A percentile compares a stretch with the other conserved stretches of the same genome.
These are phyloP conservation scores for Fragaria nilgerrensis DNA, from an alignment of 306 rosid species.

Conservation along the genomic window DNA sequence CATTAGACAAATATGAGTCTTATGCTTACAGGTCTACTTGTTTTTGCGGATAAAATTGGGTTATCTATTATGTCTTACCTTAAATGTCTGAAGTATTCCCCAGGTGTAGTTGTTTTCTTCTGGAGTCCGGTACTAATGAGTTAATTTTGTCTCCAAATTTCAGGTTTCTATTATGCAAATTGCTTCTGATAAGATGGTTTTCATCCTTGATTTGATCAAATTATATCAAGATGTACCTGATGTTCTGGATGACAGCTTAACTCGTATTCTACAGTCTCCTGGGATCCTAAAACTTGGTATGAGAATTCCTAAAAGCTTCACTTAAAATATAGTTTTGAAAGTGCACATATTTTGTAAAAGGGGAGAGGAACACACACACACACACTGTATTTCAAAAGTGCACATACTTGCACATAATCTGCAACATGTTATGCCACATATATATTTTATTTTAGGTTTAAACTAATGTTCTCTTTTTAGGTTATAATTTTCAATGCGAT, in stretches of 20 bases:
- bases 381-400: not conserved
- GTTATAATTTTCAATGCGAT: slow-evolving; percentile 90
- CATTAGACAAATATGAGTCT: not conserved
- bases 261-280: slow-evolving; percentile 74
- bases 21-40: not conserved
- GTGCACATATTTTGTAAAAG: not conserved
- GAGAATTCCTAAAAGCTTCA: slow-evolving; percentile 23
- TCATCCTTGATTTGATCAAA: slow-evolving; percentile 80
- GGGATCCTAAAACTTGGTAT: slow-evolving; percentile 88
- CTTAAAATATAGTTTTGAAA: not conserved
- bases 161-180: slow-evolving; percentile 99
- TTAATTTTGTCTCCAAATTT: slow-evolving; percentile 25
- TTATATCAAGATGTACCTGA: slow-evolving; percentile 63
- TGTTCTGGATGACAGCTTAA: slow-evolving; percentile 54
- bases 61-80: not conserved
- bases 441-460: not conserved
- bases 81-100: not conserved
- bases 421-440: not conserved
- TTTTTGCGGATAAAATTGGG: not conserved
- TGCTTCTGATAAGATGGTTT: slow-evolving; percentile 72
- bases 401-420: not conserved
- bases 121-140: not conserved
- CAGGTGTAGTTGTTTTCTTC: not conserved
- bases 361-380: not conserved
- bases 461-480: slow-evolving; percentile 32